Conservation (phyloP, 805 yeast species). For the Maudiozyma saulgeensis region DNA sequence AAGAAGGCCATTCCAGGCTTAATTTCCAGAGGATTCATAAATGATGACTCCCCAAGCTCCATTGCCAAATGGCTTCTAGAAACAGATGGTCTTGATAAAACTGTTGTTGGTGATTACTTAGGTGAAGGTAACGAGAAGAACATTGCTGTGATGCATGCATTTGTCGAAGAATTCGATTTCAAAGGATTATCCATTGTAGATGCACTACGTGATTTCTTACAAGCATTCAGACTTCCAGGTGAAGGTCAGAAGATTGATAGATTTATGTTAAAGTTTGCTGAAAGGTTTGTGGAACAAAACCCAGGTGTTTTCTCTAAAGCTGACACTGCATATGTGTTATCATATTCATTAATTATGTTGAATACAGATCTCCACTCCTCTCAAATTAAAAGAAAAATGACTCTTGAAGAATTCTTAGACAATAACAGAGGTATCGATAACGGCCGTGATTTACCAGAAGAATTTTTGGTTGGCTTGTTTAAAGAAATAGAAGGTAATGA, state of each 20-base stretch:
- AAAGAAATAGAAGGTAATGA: slow-evolving; percentile 76
- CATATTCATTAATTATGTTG: slow-evolving; percentile 85
- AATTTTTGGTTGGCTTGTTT: slow-evolving; percentile 57
- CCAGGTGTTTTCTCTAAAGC: slow-evolving; percentile 85
- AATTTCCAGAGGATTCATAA: slow-evolving; percentile 53
- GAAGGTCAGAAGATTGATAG: slow-evolving; percentile 97
- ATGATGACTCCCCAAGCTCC: slow-evolving; percentile 48
- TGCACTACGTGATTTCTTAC: slow-evolving; percentile 76
- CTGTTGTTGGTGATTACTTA: slow-evolving; percentile 79
- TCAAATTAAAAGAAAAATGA: slow-evolving; percentile 80
- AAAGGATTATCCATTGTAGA: slow-evolving; percentile 60
- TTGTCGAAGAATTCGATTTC: slow-evolving; percentile 83
- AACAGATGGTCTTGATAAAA: slow-evolving; percentile 71
- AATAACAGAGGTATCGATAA: slow-evolving; percentile 92
- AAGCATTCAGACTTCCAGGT: slow-evolving; percentile 89
- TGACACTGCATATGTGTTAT: slow-evolving; percentile 85
- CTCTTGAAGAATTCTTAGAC: slow-evolving; percentile 72
- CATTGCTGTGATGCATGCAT: slow-evolving; percentile 81
- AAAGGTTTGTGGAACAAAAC: slow-evolving; percentile 78
- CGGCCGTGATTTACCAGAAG: slow-evolving; percentile 72
- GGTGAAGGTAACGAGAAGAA: slow-evolving; percentile 81
- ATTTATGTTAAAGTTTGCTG: slow-evolving; percentile 94
- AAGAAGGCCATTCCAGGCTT: slow-evolving; percentile 65
- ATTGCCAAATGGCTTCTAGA: slow-evolving; percentile 69
- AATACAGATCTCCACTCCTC: slow-evolving; percentile 91